These are phyloP conservation scores for Excoecaria agallocha DNA, from an alignment of 345 rosid species.

Conservation along the genomic window DNA sequence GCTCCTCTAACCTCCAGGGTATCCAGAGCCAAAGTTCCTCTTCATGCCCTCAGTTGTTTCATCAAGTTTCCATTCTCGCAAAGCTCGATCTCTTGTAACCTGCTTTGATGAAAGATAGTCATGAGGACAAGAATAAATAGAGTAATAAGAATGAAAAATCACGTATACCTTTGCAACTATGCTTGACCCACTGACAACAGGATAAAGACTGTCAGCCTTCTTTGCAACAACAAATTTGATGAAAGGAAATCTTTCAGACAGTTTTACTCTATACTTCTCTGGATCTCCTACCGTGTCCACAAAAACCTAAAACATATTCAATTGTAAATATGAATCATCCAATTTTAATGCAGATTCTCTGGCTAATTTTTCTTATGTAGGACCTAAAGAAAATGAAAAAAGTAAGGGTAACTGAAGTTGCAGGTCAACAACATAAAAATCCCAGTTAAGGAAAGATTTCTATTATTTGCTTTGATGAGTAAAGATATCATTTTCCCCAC, in stretches of 20 bases:
- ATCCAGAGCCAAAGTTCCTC: conserved; percentile 89
- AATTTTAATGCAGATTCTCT: not conserved
- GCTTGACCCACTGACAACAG: conserved; percentile 94
- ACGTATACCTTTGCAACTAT: conserved; percentile 88
- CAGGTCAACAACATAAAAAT: not conserved
- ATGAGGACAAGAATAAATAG: not conserved
- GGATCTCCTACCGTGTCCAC: conserved; percentile 93
- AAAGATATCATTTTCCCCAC: not conserved
- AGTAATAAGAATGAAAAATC: not conserved
- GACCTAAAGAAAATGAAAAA: not conserved
- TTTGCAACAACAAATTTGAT: conserved; percentile 86
- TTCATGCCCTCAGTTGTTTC: conserved; percentile 71
- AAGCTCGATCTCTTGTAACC: conserved; percentile 93
- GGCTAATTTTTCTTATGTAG: not conserved
- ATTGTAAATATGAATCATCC: not conserved
- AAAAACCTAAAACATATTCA: conserved; percentile 54
- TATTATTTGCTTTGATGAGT: not conserved
- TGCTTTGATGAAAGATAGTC: conserved; percentile 26
- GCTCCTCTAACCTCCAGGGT: conserved; percentile 74
- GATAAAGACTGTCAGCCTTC: conserved; percentile 96
- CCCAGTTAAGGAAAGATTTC: not conserved
- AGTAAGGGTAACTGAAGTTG: not conserved
- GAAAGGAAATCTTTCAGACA: conserved; percentile 74
- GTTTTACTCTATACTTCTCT: conserved; percentile 74
- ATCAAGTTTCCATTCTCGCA: conserved; percentile 74